phyloP scores from a whole-genome alignment of 805 yeast genomes.

The Candida manassasensis region DNA sequence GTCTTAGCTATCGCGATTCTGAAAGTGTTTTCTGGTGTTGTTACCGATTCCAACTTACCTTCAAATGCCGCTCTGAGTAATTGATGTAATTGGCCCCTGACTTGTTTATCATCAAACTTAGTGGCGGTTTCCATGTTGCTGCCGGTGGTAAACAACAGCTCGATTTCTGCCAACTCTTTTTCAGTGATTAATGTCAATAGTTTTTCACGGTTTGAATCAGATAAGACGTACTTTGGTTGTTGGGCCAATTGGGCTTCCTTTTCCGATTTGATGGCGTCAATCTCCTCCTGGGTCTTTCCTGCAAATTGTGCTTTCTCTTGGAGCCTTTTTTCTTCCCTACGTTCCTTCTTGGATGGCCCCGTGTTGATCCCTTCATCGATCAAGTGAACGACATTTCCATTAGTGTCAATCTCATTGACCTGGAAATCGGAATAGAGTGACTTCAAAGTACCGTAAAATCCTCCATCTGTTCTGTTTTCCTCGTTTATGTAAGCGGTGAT shows the following conservation, averaged over 20 bases:
- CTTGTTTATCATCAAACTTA: slow-evolving; percentile 59
- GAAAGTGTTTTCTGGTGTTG: slow-evolving; percentile 64
- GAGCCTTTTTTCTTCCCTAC: slow-evolving; percentile 40
- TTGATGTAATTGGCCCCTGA: slow-evolving; percentile 77
- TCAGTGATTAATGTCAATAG: slow-evolving; percentile 56
- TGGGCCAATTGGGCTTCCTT: slow-evolving; percentile 17
- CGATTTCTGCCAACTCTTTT: slow-evolving; percentile 53
- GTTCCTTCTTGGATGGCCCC: slow-evolving; percentile 43
- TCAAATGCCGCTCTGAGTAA: slow-evolving; percentile 69
- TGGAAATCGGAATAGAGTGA: slow-evolving; percentile 90
- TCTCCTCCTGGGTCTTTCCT: slow-evolving; percentile 28
- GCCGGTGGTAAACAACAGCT: slow-evolving; percentile 51
- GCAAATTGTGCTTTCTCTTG: slow-evolving; percentile 31
- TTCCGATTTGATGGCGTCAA: slow-evolving; percentile 22
- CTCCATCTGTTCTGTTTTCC: slow-evolving; percentile 29
- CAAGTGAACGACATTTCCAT: slow-evolving; percentile 71
- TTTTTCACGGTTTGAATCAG: slow-evolving; percentile 41
- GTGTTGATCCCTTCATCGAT: slow-evolving; percentile 63
- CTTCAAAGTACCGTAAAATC: slow-evolving; percentile 77
- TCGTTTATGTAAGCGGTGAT: slow-evolving; percentile 65
- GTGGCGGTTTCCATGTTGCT: slow-evolving; percentile 54
- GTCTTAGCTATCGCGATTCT: slow-evolving; percentile 51
- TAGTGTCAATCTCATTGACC: slow-evolving; percentile 77
- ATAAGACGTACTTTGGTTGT: slow-evolving; percentile 37
- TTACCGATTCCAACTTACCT: slow-evolving; percentile 72